A percentile compares a stretch with the other conserved stretches of the same genome.
Conservation (phyloP, 768 basidiomycete genomes). For the Amanita muscaria region DNA sequence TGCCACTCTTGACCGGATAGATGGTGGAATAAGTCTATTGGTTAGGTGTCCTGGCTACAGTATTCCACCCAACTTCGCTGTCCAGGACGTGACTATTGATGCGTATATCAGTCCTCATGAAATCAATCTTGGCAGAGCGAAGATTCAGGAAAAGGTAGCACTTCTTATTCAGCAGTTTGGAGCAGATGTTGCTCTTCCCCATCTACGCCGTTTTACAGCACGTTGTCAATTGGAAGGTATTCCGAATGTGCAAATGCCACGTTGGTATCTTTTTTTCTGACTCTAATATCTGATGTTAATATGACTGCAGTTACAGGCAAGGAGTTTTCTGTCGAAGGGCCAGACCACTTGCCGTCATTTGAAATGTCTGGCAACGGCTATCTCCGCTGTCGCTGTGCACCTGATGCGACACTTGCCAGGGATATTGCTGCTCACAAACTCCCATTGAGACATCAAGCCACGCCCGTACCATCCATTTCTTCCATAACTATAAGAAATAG, state of each 20-base stretch:
- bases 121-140: conserved; percentile 3
- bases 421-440: conserved; percentile 6
- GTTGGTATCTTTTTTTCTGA: no score
- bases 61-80: neutral
- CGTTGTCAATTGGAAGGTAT: conserved; percentile 4
- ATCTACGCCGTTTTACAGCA: conserved; percentile 8
- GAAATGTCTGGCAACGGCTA: conserved; percentile 1
- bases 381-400: conserved; percentile 2
- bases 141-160: conserved; percentile 6
- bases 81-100: conserved; percentile 6
- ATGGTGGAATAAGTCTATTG: conserved; percentile 9
- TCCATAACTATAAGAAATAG: no score
- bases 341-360: conserved; percentile 6
- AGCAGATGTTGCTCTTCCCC: conserved; percentile 11
- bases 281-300: no score
- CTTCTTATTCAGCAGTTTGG: conserved; percentile 11
- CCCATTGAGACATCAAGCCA: no score
- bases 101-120: conserved; percentile 7
- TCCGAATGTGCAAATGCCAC: neutral
- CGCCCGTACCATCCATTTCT: no score
- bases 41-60: conserved; percentile 5
- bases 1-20: conserved; percentile 9
- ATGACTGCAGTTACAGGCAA: neutral
- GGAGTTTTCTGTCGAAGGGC: conserved; percentile 1
- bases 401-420: neutral